Evolutionary conservation across 1,284 basidiomycete species (phyloP).

Genomic region (Ganoderma sinense): DNA sequence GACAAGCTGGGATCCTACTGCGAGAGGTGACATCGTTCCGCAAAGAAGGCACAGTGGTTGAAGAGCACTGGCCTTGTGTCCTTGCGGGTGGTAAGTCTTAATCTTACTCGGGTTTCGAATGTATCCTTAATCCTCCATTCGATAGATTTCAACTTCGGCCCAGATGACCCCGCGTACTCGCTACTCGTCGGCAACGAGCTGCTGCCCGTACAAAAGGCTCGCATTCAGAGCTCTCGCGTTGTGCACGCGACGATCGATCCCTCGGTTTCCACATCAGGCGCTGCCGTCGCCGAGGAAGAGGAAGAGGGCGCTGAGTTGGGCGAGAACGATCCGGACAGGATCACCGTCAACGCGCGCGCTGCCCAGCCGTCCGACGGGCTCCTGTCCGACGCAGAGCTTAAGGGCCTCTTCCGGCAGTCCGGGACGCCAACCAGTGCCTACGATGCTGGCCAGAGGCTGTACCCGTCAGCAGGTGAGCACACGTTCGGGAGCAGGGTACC

Average conservation of each 20-base stretch:
- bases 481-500: slow-evolving; percentile 59
- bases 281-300: slow-evolving; percentile 49
- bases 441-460: slow-evolving; percentile 52
- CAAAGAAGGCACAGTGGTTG: slow-evolving; percentile 46
- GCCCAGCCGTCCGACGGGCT: slow-evolving; percentile 76
- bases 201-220: slow-evolving; percentile 57
- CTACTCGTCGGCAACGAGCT: slow-evolving; percentile 75
- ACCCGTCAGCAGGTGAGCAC: slow-evolving; percentile 36
- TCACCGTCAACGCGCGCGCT: slow-evolving; percentile 81
- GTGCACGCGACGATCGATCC: slow-evolving; percentile 86
- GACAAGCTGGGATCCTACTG: slow-evolving; percentile 75
- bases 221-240: slow-evolving; percentile 74
- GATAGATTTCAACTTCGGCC: slow-evolving; percentile 94
- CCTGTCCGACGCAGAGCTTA: slow-evolving; percentile 68
- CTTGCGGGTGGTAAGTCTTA: slow-evolving; percentile 77
- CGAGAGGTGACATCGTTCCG: slow-evolving; percentile 72
- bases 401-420: slow-evolving; percentile 53
- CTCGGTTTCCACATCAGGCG: slow-evolving; percentile 44
- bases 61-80: slow-evolving; percentile 76
- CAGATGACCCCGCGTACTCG: slow-evolving; percentile 86
- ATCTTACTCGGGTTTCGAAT: too few relatives aligned
- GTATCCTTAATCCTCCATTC: background rate
- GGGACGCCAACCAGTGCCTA: slow-evolving; percentile 60
- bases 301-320: slow-evolving; percentile 43
- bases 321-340: slow-evolving; percentile 70